Percentiles rank a stretch among this genome's conserved stretches.
These are phyloP conservation scores for Zizania palustris DNA, from an alignment of 202 grass and related monocot species.

Conservation along the genomic window DNA sequence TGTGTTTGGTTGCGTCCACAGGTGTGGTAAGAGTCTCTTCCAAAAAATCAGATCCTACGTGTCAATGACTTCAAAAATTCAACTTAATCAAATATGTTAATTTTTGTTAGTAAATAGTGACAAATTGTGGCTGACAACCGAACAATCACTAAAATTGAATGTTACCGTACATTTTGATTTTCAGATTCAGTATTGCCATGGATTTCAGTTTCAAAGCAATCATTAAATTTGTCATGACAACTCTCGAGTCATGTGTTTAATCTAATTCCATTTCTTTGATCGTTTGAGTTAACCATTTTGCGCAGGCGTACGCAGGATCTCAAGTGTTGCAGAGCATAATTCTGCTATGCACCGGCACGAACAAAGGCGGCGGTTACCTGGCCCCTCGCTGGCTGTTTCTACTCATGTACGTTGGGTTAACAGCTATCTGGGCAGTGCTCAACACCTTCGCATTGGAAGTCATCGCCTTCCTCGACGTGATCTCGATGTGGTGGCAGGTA, in stretches of 20 bases:
- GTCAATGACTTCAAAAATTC: too few species aligned
- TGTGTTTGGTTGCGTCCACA: too few species aligned
- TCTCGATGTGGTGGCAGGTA: slow-evolving; percentile 99
- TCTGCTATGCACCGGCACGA: slow-evolving; percentile 80
- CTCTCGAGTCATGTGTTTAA: neutral
- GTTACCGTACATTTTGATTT: neutral
- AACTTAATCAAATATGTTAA: too few species aligned
- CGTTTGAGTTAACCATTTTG: neutral
- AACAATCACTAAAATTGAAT: neutral
- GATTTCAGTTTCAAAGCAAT: neutral
- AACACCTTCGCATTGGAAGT: slow-evolving; percentile 98
- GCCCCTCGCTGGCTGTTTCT: slow-evolving; percentile 82
- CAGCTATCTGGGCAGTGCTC: slow-evolving; percentile 89
- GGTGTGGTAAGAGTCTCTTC: too few species aligned
- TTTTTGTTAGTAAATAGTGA: too few species aligned
- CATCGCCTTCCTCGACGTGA: slow-evolving; percentile 90
- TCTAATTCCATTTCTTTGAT: neutral
- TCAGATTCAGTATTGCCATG: neutral
- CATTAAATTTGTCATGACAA: neutral
- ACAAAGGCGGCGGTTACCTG: slow-evolving; percentile 88
- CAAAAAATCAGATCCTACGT: too few species aligned
- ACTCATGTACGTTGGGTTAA: slow-evolving; percentile 76
- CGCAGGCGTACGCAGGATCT: slow-evolving; percentile 87
- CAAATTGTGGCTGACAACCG: too few species aligned
- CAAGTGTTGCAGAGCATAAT: slow-evolving; percentile 90